Percentiles rank a stretch among this genome's conserved stretches.
Evolutionary conservation across 1,284 basidiomycete genomes (phyloP).

Genomic region (Marasmius oreades): DNA sequence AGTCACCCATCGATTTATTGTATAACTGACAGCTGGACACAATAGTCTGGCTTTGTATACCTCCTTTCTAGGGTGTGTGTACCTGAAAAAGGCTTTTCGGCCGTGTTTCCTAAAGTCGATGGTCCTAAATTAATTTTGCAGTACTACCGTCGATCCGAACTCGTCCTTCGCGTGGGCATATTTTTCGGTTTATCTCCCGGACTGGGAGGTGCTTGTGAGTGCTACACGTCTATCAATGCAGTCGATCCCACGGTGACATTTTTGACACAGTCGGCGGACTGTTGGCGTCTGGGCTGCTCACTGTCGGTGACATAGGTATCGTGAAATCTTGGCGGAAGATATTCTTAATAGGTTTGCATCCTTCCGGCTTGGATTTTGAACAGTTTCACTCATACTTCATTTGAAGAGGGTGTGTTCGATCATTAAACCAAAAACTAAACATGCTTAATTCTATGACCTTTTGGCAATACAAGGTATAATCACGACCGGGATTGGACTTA

Average conservation of each 20-base stretch:
- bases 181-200: constrained; percentile 40
- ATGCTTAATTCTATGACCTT: neutral
- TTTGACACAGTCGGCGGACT: constrained; percentile 33
- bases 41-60: constrained; percentile 40
- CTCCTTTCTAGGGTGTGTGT: constrained; percentile 35
- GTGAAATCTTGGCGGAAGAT: constrained; percentile 40
- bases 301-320: constrained; percentile 29
- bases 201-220: constrained; percentile 43
- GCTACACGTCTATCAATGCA: neutral
- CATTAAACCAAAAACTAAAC: too few species aligned
- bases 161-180: constrained; percentile 41
- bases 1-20: neutral
- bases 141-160: constrained; percentile 41
- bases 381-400: neutral
- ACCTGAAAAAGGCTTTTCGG: neutral
- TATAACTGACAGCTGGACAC: neutral
- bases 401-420: neutral
- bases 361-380: neutral
- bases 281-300: constrained; percentile 35
- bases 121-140: constrained; percentile 9
- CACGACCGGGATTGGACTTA: constrained; percentile 32
- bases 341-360: constrained; percentile 31
- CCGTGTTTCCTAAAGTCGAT: neutral
- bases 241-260: neutral
- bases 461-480: constrained; percentile 30